Percentiles rank a stretch among this genome's conserved stretches.
Conservation (phyloP, 2,329 filamentous ascomycete species). For the Aspergillus fumigatus region DNA sequence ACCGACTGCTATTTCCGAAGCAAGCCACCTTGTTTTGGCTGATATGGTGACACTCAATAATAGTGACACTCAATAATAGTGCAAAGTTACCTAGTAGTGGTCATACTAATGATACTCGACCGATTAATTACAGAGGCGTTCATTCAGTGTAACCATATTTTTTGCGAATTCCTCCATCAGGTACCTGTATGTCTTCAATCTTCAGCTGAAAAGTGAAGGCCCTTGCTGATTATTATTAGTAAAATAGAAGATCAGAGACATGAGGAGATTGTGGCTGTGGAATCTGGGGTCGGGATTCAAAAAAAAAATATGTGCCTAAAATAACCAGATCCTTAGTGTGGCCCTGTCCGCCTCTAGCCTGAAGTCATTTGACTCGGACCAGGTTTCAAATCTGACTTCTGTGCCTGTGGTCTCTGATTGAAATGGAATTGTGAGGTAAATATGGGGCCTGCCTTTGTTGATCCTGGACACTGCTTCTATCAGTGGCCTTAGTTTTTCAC, state of each 20-base stretch:
- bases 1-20: neutral
- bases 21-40: neutral
- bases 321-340: neutral
- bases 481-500: neutral
- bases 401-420: neutral
- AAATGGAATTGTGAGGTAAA: neutral
- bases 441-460: neutral
- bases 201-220: neutral
- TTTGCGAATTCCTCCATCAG: neutral
- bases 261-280: neutral
- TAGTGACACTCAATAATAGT: neutral
- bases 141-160: neutral
- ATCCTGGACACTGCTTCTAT: neutral
- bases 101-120: neutral
- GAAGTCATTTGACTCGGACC: neutral
- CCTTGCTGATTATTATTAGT: neutral
- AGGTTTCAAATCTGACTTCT: neutral
- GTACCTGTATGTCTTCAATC: neutral
- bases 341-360: neutral
- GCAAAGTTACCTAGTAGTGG: neutral
- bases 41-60: neutral
- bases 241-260: neutral
- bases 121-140: neutral
- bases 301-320: neutral
- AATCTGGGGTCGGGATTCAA: neutral